Evolutionary conservation across 2,329 filamentous ascomycete genomes (phyloP).

Genomic region (Zasmidium cellare): DNA sequence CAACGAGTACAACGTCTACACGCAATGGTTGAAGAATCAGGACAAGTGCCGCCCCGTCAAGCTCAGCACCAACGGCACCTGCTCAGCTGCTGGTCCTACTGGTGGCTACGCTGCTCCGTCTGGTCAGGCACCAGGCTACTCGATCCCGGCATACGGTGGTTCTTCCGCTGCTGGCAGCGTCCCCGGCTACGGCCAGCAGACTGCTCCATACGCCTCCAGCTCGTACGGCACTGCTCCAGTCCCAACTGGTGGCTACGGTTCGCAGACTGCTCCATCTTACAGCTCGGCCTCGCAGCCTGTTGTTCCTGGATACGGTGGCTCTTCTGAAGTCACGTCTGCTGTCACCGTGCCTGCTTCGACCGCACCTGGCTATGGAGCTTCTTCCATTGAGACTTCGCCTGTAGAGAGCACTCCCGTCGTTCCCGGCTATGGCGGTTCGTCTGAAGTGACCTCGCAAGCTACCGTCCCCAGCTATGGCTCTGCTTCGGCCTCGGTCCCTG

Average conservation of each 20-base stretch:
- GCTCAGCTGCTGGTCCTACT: conserved; percentile 8
- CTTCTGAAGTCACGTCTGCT: background rate
- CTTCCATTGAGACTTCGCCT: background rate
- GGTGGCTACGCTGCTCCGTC: background rate
- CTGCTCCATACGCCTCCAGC: background rate
- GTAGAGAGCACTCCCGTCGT: background rate
- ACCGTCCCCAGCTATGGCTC: background rate
- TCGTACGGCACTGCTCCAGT: conserved; percentile 1
- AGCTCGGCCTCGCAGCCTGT: conserved; percentile 1
- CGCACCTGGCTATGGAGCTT: background rate
- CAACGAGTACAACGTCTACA: conserved; percentile 22
- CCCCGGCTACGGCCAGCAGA: conserved; percentile 2
- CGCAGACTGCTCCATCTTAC: background rate
- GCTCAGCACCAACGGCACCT: conserved; percentile 16
- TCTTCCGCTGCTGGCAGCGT: background rate
- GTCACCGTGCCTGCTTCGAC: background rate
- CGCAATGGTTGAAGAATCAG: conserved; percentile 13
- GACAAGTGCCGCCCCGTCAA: conserved; percentile 19
- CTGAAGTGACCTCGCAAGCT: background rate
- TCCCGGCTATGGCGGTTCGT: background rate
- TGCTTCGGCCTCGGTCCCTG: background rate
- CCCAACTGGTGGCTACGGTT: background rate
- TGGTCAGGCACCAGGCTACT: background rate
- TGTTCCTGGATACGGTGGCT: conserved; percentile 7
- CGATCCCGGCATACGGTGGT: background rate